These are phyloP conservation scores for Hericium alpestre DNA, from an alignment of 768 basidiomycete species.

Conservation along the genomic window DNA sequence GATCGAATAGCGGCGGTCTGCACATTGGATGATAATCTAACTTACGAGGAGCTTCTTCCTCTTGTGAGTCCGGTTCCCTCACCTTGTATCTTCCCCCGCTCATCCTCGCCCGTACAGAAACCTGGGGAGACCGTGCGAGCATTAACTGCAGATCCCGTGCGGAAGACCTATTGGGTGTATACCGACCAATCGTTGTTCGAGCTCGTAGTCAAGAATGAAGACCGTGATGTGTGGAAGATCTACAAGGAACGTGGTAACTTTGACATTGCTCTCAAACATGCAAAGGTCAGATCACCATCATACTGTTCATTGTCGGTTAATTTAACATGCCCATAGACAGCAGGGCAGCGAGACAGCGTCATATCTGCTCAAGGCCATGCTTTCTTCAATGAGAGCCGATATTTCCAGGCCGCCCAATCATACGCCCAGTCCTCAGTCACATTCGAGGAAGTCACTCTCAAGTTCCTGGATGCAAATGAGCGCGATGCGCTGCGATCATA, in stretches of 20 bases:
- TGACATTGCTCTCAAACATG: constrained; percentile 68
- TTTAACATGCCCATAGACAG: constrained; percentile 42
- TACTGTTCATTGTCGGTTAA: neutral
- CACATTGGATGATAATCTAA: constrained; percentile 65
- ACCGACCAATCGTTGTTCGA: constrained; percentile 87
- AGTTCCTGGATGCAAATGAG: constrained; percentile 83
- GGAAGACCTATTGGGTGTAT: constrained; percentile 90
- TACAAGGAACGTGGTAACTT: constrained; percentile 72
- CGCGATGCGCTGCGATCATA: constrained; percentile 87
- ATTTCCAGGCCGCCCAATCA: constrained; percentile 84
- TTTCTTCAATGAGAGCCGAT: constrained; percentile 69
- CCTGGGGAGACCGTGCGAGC: constrained; percentile 63
- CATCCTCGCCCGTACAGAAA: constrained; percentile 38
- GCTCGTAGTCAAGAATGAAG: constrained; percentile 75
- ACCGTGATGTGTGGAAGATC: constrained; percentile 89
- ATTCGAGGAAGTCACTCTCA: constrained; percentile 88
- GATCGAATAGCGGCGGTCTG: constrained; percentile 73
- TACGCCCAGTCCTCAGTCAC: constrained; percentile 81
- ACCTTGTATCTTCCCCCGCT: neutral
- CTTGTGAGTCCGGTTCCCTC: constrained; percentile 39
- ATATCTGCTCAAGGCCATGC: constrained; percentile 74
- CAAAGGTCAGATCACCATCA: constrained; percentile 48
- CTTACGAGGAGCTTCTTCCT: constrained; percentile 77
- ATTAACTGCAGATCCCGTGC: constrained; percentile 73
- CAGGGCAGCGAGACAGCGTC: constrained; percentile 78